Base-by-base conservation (phyloP, 805 yeast species). In the Lipomyces yamadae region DNA sequence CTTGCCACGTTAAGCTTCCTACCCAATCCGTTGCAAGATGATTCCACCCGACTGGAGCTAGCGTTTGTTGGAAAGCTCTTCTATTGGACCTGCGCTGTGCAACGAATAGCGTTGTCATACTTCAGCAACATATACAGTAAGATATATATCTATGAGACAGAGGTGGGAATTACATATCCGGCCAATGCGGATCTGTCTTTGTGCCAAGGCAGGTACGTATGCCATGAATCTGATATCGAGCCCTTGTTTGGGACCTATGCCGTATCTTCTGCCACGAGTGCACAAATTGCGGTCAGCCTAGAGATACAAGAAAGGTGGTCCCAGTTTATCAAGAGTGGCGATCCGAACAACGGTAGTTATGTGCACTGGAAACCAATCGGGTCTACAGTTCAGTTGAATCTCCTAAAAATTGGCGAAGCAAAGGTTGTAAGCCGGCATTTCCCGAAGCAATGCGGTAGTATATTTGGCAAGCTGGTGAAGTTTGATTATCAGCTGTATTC, bases 171-270 rank as follows among this genome's bases (percentile, higher is more conserved):
- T 30, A 66, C 63, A 6, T 71, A 74, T 56, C 69, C 74, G 4
- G 63, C 60, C 53, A 63, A 70, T 55, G 65, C 30, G 6, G 66
- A 60, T 1, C 58, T 64, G 8, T 32, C 62, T 1, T 65, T 74
- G 42, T 75, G 77, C 62, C 48, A 55, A 3, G 65, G 57, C 30
- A 30, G 60, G 10, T 60, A 64, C 30, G 78, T 74, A 13, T 76
- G 78, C 61, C 78, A 76, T 53, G 71, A 74, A 61, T 74, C 74
- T 48, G 78, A 76, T 55, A 63, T 76, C 35, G 69, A 72, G 42
- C 72, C 72, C 1, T 61, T 73, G 2, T 76, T 76, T 61, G 78
- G 78, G 13, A 74, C 76, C 10, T 73, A 64, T 56, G 54, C 61
- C 52, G 24, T 67, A 4, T 39, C 68, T 13, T 15, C 66, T 6